Conservation (phyloP, 2,329 filamentous ascomycete species). For the Penicillium sp. region DNA sequence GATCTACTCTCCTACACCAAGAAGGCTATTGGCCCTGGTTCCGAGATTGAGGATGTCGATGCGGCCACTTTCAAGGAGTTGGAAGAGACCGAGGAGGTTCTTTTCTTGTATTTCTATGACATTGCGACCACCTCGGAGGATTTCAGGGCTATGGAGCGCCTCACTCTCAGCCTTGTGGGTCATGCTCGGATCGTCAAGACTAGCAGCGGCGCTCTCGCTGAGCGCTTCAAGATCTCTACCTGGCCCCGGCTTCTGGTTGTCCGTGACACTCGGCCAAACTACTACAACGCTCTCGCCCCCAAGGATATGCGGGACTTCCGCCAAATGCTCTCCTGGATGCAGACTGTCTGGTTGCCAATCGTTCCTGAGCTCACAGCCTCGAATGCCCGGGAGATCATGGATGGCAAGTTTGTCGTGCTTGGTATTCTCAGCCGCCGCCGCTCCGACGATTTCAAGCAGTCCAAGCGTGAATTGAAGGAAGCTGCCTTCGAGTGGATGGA, state of each 20-base stretch:
- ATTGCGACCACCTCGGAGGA: constrained; percentile 92
- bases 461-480: constrained; percentile 90
- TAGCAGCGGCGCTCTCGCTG: constrained; percentile 73
- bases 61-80: constrained; percentile 76
- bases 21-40: constrained; percentile 78
- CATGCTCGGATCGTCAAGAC: constrained; percentile 94
- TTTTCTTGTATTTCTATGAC: constrained; percentile 98
- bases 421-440: constrained; percentile 83
- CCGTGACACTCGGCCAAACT: constrained; percentile 85
- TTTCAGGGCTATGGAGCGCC: constrained; percentile 82
- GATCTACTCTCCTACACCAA: constrained; percentile 88
- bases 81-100: constrained; percentile 91
- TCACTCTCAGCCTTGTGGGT: constrained; percentile 87
- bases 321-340: constrained; percentile 89
- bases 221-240: constrained; percentile 92
- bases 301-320: constrained; percentile 89
- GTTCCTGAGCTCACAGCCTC: constrained; percentile 90
- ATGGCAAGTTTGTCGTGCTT: constrained; percentile 91
- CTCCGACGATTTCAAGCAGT: constrained; percentile 75
- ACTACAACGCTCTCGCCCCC: constrained; percentile 86
- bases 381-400: constrained; percentile 94
- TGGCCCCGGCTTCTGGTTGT: constrained; percentile 94
- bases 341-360: constrained; percentile 92
- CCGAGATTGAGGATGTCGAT: constrained; percentile 81
- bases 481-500: constrained; percentile 98